A percentile compares a stretch with the other conserved stretches of the same genome.
These are phyloP conservation scores for Antitrichia curtipendula DNA, from an alignment of 225 moss, liverwort and hornwort species.

Conservation along the genomic window DNA sequence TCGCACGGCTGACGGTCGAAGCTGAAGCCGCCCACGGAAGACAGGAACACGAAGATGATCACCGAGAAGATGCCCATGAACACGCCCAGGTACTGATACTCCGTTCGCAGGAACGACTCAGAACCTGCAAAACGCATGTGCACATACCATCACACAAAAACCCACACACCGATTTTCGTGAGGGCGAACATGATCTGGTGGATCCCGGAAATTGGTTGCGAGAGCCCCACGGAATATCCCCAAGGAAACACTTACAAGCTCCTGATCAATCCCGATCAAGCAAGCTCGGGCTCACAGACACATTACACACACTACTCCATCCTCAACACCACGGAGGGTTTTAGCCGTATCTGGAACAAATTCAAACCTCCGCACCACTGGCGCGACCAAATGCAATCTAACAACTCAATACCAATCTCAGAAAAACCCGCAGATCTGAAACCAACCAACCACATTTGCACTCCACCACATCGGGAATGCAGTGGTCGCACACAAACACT, in stretches of 20 bases:
- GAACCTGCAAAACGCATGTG: background rate
- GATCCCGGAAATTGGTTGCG: background rate
- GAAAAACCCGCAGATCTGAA: background rate
- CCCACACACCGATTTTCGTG: too few relatives aligned
- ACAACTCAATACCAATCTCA: background rate
- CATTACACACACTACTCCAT: background rate
- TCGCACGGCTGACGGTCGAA: constrained; percentile 20
- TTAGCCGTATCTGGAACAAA: background rate
- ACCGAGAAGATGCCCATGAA: constrained; percentile 83
- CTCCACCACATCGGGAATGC: background rate
- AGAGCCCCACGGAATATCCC: background rate
- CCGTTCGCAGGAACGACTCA: constrained; percentile 60
- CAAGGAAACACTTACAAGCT: background rate
- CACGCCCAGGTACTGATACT: constrained; percentile 57
- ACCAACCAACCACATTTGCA: background rate
- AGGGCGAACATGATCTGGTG: too few relatives aligned
- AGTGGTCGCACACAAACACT: background rate
- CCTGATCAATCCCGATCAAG: too few relatives aligned
- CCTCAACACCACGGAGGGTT: background rate
- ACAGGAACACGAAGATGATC: constrained; percentile 72
- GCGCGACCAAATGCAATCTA: background rate
- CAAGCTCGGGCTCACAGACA: background rate
- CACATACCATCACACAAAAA: background rate
- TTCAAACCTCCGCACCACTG: background rate
- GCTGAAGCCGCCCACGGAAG: constrained; percentile 69